Conservation (phyloP, 768 basidiomycete genomes). For the Leccinum broughii region DNA sequence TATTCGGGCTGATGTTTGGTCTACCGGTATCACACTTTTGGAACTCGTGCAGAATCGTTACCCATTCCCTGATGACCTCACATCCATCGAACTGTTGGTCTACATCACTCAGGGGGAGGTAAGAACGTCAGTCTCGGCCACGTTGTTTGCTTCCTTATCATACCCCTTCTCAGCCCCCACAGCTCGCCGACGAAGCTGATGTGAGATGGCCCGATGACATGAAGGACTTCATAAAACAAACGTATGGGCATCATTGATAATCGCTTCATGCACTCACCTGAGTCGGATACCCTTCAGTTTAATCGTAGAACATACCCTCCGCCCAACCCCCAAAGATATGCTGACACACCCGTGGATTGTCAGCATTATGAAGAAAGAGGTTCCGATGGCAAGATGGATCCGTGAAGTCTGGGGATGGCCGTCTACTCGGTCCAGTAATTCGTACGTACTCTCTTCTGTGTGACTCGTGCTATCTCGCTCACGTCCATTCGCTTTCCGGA, state of each 20-base stretch:
- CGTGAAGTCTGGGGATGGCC: conserved; percentile 83
- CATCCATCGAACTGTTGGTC: conserved; percentile 93
- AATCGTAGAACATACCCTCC: conserved; percentile 61
- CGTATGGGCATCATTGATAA: conserved; percentile 51
- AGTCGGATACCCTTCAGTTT: conserved; percentile 46
- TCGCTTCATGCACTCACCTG: conserved; percentile 1
- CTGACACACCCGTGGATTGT: conserved; percentile 83
- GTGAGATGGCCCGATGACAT: conserved; percentile 74
- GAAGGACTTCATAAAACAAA: conserved; percentile 87
- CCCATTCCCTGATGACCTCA: conserved; percentile 90
- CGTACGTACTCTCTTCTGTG: conserved; percentile 16
- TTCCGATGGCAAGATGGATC: conserved; percentile 89
- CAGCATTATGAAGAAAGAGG: conserved; percentile 73
- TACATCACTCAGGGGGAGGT: conserved; percentile 84
- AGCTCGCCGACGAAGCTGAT: conserved; percentile 71
- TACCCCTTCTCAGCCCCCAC: conserved; percentile 59
- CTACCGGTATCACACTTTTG: conserved; percentile 89
- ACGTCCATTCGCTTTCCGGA: neutral
- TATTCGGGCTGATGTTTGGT: conserved; percentile 98
- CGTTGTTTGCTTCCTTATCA: conserved; percentile 18
- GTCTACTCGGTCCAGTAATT: conserved; percentile 34
- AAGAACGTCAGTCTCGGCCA: conserved; percentile 21
- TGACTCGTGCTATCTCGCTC: neutral
- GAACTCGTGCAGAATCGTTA: conserved; percentile 94
- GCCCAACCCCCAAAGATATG: conserved; percentile 84